These are phyloP conservation scores for Solanum clarkiae DNA, from an alignment of 257 asterid genomes.

Conservation along the genomic window DNA sequence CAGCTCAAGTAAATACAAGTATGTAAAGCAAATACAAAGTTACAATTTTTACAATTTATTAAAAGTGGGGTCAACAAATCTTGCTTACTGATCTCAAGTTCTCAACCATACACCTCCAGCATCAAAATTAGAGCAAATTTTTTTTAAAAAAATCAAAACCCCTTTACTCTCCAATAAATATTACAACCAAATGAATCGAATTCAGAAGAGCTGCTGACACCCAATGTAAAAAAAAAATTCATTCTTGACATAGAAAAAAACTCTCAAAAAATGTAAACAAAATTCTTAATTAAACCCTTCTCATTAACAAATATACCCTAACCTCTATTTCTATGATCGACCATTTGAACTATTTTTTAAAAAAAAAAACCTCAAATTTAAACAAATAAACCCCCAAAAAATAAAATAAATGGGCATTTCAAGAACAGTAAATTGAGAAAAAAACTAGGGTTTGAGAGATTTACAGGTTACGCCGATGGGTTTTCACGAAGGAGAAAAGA, in stretches of 20 bases:
- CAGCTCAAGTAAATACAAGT: background rate
- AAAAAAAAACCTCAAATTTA: background rate
- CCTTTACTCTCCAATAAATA: background rate
- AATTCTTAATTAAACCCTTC: background rate
- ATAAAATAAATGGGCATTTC: background rate
- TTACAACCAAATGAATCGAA: background rate
- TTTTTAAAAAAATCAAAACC: background rate
- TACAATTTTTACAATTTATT: background rate
- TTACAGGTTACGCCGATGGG: slow-evolving; percentile 14
- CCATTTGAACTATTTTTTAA: background rate
- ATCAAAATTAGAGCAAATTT: background rate
- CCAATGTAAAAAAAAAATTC: background rate
- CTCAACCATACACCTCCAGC: background rate
- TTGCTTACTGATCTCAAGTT: background rate
- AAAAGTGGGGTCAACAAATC: background rate
- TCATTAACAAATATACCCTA: background rate
- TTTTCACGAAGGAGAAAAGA: background rate
- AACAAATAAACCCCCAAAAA: background rate
- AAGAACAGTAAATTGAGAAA: background rate
- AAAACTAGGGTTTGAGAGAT: slow-evolving; percentile 29
- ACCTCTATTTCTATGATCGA: background rate
- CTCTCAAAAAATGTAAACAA: background rate
- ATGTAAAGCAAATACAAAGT: background rate
- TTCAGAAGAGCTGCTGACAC: background rate
- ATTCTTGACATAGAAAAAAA: background rate